Percentiles rank a stretch among this genome's conserved stretches.
Evolutionary conservation across 768 basidiomycete genomes (phyloP).

Genomic region (Cytidiella melzeri): DNA sequence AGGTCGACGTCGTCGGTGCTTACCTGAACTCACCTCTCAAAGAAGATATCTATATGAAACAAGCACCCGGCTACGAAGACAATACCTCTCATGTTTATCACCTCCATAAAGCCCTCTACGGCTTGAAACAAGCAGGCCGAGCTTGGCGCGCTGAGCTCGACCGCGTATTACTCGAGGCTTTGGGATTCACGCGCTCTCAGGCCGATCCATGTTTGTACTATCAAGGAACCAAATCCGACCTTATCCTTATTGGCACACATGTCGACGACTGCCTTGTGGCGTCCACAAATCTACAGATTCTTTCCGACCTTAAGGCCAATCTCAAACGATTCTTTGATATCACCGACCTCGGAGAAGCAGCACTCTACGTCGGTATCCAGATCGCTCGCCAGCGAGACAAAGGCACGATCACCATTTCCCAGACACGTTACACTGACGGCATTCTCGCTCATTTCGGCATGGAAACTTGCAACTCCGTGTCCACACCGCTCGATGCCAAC

Average conservation of each 20-base stretch:
- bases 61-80: conserved; percentile 21
- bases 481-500: conserved; percentile 27
- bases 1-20: no score
- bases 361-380: no score
- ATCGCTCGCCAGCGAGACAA: conserved; percentile 14
- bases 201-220: conserved; percentile 21
- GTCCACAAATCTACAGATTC: not conserved
- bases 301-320: conserved; percentile 15
- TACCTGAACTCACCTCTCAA: no score
- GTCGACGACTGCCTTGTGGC: conserved; percentile 37
- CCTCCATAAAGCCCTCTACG: conserved; percentile 32
- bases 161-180: no score
- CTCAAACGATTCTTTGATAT: conserved; percentile 15
- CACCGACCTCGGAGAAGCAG: no score
- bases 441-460: conserved; percentile 24
- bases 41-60: conserved; percentile 24
- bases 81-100: conserved; percentile 1
- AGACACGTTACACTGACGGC: conserved; percentile 18
- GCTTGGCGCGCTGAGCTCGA: no score
- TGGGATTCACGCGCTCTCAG: no score
- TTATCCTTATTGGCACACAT: conserved; percentile 18
- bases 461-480: conserved; percentile 23
- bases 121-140: no score
- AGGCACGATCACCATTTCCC: conserved; percentile 20
- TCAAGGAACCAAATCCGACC: not conserved